Percentiles rank a stretch among this genome's conserved stretches.
Evolutionary conservation across 108 stramenopile genomes (phyloP).

Genomic region (Chaetoceros muelleri): DNA sequence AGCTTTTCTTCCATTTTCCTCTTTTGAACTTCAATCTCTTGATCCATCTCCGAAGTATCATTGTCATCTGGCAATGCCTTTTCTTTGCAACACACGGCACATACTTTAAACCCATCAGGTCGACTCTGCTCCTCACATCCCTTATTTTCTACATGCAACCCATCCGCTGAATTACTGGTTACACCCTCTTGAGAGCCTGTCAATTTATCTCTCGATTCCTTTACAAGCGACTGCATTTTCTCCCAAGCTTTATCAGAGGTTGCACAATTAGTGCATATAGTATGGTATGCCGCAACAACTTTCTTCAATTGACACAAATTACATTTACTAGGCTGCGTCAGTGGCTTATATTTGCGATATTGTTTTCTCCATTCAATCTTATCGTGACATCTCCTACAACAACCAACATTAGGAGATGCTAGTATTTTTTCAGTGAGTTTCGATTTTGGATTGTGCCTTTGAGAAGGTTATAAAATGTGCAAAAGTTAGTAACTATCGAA

Average conservation of each 20-base stretch:
- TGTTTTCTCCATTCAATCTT: slow-evolving; percentile 92
- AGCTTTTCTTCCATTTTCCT: slow-evolving; percentile 25
- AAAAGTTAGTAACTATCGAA: background rate
- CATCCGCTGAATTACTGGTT: no score
- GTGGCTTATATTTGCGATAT: slow-evolving; percentile 88
- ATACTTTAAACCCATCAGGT: slow-evolving; percentile 22
- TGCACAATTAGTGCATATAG: slow-evolving; percentile 64
- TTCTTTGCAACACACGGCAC: slow-evolving; percentile 69
- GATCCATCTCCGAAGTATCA: slow-evolving; percentile 31
- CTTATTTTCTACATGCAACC: slow-evolving; percentile 3
- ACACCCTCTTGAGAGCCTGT: no score
- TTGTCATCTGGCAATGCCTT: slow-evolving; percentile 51
- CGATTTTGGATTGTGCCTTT: slow-evolving; percentile 84
- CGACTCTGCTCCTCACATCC: slow-evolving; percentile 1
- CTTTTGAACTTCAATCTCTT: slow-evolving; percentile 20
- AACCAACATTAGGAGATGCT: slow-evolving; percentile 70
- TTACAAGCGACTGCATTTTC: background rate
- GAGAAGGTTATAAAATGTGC: background rate
- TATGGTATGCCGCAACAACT: slow-evolving; percentile 77
- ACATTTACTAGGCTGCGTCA: slow-evolving; percentile 70
- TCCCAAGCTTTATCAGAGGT: slow-evolving; percentile 35
- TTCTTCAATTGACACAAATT: slow-evolving; percentile 52
- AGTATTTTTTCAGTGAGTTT: slow-evolving; percentile 87
- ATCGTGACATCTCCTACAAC: slow-evolving; percentile 83
- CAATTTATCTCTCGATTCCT: no score